Conservation (phyloP, 306 rosid species). For the Begonia masoniana region DNA sequence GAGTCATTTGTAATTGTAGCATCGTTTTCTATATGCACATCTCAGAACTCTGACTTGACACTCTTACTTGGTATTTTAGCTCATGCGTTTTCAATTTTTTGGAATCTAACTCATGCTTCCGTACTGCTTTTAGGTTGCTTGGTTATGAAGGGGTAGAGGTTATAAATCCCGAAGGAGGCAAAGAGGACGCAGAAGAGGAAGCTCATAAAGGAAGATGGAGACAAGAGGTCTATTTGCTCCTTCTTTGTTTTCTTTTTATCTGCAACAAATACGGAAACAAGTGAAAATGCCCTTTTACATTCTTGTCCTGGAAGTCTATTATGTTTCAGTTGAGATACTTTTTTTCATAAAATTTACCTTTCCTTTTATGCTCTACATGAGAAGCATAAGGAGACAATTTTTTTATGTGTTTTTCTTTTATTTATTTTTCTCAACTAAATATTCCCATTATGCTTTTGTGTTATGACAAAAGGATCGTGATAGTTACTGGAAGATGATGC, state of each 20-base stretch:
- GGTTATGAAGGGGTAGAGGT: conserved; percentile 91
- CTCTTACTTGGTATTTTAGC: conserved; percentile 6
- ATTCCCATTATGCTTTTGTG: background rate
- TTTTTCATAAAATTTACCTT: background rate
- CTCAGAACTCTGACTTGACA: no score
- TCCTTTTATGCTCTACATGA: background rate
- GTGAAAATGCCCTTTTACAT: background rate
- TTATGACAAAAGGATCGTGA: conserved; percentile 49
- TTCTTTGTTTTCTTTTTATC: no score
- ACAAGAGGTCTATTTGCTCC: conserved; percentile 41
- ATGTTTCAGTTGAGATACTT: no score
- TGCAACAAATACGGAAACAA: background rate
- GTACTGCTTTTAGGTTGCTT: conserved; percentile 35
- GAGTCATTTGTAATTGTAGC: no score
- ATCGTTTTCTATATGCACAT: no score
- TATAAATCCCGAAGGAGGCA: conserved; percentile 88
- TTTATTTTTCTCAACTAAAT: background rate
- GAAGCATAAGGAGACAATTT: background rate
- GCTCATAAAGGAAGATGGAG: conserved; percentile 91
- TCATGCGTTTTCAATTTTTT: conserved; percentile 3
- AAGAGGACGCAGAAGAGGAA: conserved; percentile 88
- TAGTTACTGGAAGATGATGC: conserved; percentile 93
- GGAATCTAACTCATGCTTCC: background rate
- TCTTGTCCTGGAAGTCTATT: background rate
- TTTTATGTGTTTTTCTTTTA: background rate